These are phyloP conservation scores for Haematococcus sp. DNA, from an alignment of 139 green algal species.

Conservation along the genomic window DNA sequence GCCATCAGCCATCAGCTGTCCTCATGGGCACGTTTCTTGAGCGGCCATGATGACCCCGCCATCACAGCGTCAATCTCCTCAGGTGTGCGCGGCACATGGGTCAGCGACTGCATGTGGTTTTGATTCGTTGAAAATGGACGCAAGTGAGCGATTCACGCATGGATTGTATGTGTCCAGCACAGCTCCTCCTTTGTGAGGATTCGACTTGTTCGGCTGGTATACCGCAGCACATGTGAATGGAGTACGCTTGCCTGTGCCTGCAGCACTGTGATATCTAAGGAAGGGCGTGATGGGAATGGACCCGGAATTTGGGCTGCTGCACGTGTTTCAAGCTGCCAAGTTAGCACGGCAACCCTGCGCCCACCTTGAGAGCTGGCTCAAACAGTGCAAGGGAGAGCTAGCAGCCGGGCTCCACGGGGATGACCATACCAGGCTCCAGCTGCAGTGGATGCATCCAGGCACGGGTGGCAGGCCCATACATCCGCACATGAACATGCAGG, in stretches of 20 bases:
- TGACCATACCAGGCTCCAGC: slow-evolving; percentile 80
- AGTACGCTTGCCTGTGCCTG: background rate
- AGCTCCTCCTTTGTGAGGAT: background rate
- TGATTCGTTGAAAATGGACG: no score
- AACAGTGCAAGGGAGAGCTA: slow-evolving; percentile 86
- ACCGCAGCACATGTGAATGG: background rate
- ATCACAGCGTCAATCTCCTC: slow-evolving; percentile 88
- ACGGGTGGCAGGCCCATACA: no score
- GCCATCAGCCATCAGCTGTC: no score
- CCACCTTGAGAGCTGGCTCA: slow-evolving; percentile 45
- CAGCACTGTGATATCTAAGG: background rate
- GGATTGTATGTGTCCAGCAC: background rate
- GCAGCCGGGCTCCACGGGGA: slow-evolving; percentile 86
- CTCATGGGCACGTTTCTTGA: no score
- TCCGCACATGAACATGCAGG: no score
- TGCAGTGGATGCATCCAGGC: background rate
- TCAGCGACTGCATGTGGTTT: slow-evolving; percentile 53
- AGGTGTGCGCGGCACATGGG: slow-evolving; percentile 68
- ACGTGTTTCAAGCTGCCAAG: no score
- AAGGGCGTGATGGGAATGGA: background rate
- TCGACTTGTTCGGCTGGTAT: background rate
- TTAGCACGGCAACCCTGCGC: no score
- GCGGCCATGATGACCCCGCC: slow-evolving; percentile 67
- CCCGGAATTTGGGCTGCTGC: no score
- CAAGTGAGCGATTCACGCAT: no score